A percentile compares a stretch with the other conserved stretches of the same genome.
Evolutionary conservation across 2,329 filamentous ascomycete genomes (phyloP).

Genomic region (Simplicillium sp.): DNA sequence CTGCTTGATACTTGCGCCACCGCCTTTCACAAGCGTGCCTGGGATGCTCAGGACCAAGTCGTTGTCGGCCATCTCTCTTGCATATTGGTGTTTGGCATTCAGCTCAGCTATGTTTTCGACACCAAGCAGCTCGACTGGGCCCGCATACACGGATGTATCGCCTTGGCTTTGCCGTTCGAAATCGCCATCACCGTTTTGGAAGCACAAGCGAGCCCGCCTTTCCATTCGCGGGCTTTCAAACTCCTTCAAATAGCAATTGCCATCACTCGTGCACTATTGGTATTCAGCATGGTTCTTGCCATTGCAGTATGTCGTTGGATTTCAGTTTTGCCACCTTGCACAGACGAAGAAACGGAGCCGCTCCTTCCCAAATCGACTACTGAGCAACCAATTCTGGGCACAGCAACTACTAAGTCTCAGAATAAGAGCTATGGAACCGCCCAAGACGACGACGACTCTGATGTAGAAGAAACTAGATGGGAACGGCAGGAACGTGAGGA

Average conservation of each 20-base stretch:
- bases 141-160: conserved; percentile 54
- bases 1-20: conserved; percentile 27
- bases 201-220: conserved; percentile 1
- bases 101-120: conserved; percentile 45
- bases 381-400: conserved; percentile 1
- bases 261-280: conserved; percentile 1
- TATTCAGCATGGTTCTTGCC: neutral
- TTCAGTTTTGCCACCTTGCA: conserved; percentile 1
- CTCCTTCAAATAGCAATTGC: too few relatives aligned
- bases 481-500: conserved; percentile 41
- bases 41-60: conserved; percentile 35
- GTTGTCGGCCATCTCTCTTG: conserved; percentile 52
- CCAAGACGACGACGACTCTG: conserved; percentile 21
- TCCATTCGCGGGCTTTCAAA: too few relatives aligned
- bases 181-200: conserved; percentile 27
- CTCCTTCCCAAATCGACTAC: conserved; percentile 4
- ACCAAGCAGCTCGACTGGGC: conserved; percentile 46
- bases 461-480: conserved; percentile 42
- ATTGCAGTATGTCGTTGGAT: conserved; percentile 5
- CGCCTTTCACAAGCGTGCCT: conserved; percentile 22
- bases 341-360: conserved; percentile 3
- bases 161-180: conserved; percentile 49
- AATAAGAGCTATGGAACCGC: conserved; percentile 31
- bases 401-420: neutral
- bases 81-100: conserved; percentile 52